These are phyloP conservation scores for Penicillium decumbens DNA, from an alignment of 2,329 filamentous ascomycete genomes.

Conservation along the genomic window DNA sequence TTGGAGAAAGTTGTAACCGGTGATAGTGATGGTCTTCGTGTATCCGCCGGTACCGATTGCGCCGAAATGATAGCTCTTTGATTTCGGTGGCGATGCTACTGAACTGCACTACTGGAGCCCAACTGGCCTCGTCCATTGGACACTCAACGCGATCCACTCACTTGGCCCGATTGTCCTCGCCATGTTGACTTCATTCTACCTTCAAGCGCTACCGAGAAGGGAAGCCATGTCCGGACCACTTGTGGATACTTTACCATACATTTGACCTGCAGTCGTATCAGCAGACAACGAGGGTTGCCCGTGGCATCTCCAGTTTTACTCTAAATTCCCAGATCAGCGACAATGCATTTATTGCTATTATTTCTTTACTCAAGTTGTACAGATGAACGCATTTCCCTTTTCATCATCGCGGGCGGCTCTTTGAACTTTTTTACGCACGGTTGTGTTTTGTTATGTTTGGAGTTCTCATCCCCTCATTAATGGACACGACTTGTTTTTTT, in stretches of 20 bases:
- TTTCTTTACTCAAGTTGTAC: conserved; percentile 14
- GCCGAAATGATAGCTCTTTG: background rate
- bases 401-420: conserved; percentile 5
- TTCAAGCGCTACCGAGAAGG: background rate
- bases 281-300: conserved; percentile 9
- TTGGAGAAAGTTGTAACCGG: background rate
- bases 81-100: background rate
- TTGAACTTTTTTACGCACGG: conserved; percentile 7
- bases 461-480: conserved; percentile 17
- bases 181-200: background rate
- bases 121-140: background rate
- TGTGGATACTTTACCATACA: conserved; percentile 3
- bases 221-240: background rate
- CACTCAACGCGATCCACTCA: background rate
- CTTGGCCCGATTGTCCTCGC: background rate
- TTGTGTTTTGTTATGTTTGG: conserved; percentile 10
- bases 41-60: background rate
- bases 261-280: background rate
- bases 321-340: conserved; percentile 23
- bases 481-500: conserved; percentile 12
- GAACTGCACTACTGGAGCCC: background rate
- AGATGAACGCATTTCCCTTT: conserved; percentile 9
- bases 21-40: background rate
- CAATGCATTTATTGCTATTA: conserved; percentile 5
- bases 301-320: conserved; percentile 15